These are phyloP conservation scores for Haplographium delicatum DNA, from an alignment of 495 filamentous ascomycete genomes.

Conservation along the genomic window DNA sequence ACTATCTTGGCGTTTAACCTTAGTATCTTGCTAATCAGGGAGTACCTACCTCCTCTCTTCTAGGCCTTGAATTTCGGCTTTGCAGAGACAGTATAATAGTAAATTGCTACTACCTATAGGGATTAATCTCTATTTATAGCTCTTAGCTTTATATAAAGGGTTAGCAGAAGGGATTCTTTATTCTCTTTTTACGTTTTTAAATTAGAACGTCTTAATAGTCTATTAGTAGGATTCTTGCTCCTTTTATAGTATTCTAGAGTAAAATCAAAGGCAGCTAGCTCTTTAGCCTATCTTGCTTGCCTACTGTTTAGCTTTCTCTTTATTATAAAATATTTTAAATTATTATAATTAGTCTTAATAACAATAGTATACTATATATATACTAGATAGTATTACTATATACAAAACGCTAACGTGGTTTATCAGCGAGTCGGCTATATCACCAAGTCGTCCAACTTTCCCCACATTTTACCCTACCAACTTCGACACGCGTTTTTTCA, in stretches of 20 bases:
- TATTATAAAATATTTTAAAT: constrained; percentile 2
- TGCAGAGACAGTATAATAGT: not conserved
- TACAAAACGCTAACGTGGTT: too few species aligned
- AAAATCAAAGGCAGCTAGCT: not conserved
- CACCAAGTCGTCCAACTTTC: too few species aligned
- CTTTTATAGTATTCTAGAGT: not conserved
- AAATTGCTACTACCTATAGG: not conserved
- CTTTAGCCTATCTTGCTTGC: not conserved
- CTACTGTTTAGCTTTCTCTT: not conserved
- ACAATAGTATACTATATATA: not conserved
- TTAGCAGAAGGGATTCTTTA: not conserved
- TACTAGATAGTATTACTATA: not conserved
- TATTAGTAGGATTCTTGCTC: not conserved
- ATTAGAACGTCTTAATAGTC: not conserved
- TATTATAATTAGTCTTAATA: not conserved
- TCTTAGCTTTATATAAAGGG: not conserved
- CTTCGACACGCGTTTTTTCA: too few species aligned
- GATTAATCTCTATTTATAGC: not conserved
- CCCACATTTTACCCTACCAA: too few species aligned
- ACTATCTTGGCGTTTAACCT: not conserved
- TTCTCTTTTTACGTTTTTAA: not conserved
- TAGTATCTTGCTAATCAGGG: not conserved
- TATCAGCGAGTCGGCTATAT: too few species aligned
- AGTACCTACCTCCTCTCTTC: not conserved
- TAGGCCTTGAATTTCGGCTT: not conserved